Conservation (phyloP, 2,329 filamentous ascomycete species). For the Aspergillus neotritici region DNA sequence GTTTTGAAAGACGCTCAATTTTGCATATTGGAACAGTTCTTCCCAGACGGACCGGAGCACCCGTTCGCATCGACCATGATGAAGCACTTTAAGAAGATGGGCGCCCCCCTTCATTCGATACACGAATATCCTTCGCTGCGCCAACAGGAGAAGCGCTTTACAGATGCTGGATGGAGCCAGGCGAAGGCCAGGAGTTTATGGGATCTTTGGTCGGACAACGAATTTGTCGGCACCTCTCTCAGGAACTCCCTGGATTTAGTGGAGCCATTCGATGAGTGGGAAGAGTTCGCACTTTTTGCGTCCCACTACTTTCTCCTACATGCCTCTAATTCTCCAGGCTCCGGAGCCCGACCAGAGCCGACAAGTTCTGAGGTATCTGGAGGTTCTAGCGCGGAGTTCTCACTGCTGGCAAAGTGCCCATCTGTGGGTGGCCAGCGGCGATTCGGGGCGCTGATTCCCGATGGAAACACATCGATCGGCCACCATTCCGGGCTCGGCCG, state of each 20-base stretch:
- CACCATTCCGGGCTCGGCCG: conserved; percentile 40
- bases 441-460: conserved; percentile 54
- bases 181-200: conserved; percentile 66
- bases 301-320: conserved; percentile 77
- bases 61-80: conserved; percentile 87
- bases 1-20: conserved; percentile 59
- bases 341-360: background rate
- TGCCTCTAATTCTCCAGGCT: conserved; percentile 44
- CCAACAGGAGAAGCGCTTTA: conserved; percentile 66
- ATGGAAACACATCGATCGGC: conserved; percentile 26
- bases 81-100: conserved; percentile 72
- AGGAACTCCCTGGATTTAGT: conserved; percentile 60
- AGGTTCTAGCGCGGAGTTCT: conserved; percentile 13
- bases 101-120: conserved; percentile 71
- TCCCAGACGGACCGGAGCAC: conserved; percentile 70
- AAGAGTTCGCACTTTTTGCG: conserved; percentile 81
- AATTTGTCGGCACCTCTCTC: conserved; percentile 58
- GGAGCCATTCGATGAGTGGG: conserved; percentile 93
- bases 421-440: conserved; percentile 48
- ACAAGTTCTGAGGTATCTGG: background rate
- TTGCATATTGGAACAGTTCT: conserved; percentile 78
- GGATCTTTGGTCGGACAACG: conserved; percentile 70
- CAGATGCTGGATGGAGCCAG: conserved; percentile 59
- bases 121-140: conserved; percentile 60
- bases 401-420: conserved; percentile 17